Percentiles rank a stretch among this genome's conserved stretches.
Conservation (phyloP, 192 early-diverging fungal species). For the Pilobolus umbonatus region DNA sequence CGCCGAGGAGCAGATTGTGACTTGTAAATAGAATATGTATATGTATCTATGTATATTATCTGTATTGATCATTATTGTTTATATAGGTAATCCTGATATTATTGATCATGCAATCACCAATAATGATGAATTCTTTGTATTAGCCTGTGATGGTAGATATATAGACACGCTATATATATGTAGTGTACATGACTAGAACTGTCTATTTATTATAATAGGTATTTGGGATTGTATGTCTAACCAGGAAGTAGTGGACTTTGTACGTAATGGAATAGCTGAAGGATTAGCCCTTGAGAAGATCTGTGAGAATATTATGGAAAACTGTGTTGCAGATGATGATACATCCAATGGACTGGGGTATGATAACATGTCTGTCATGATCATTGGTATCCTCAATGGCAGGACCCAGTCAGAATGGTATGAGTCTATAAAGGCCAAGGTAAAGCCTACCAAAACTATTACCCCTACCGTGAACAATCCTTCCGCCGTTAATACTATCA, state of each 20-base stretch:
- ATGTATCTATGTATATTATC: not conserved
- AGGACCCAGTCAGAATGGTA: conserved; percentile 77
- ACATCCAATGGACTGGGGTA: conserved; percentile 89
- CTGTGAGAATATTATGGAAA: conserved; percentile 90
- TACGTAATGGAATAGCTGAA: conserved; percentile 65
- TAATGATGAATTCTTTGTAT: conserved; percentile 89
- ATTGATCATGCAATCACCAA: conserved; percentile 51
- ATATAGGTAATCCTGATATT: conserved; percentile 78
- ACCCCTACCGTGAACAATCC: too few species aligned
- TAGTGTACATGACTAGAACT: not conserved
- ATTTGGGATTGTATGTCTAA: conserved; percentile 98
- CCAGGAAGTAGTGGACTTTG: conserved; percentile 86
- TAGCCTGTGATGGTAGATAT: conserved; percentile 90
- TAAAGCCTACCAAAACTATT: too few species aligned
- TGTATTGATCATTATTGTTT: not conserved
- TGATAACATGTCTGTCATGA: conserved; percentile 99
- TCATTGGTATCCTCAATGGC: conserved; percentile 83
- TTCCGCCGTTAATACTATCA: not conserved
- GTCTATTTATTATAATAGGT: conserved; percentile 48
- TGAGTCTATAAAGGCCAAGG: conserved; percentile 15
- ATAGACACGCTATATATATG: too few species aligned
- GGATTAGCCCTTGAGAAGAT: conserved; percentile 57
- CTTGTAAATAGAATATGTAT: conserved; percentile 39
- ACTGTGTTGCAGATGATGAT: conserved; percentile 82
- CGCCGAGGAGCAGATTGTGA: conserved; percentile 91